phyloP scores from a whole-genome alignment of 352 stramenopile species.

The Globisporangium polare region DNA sequence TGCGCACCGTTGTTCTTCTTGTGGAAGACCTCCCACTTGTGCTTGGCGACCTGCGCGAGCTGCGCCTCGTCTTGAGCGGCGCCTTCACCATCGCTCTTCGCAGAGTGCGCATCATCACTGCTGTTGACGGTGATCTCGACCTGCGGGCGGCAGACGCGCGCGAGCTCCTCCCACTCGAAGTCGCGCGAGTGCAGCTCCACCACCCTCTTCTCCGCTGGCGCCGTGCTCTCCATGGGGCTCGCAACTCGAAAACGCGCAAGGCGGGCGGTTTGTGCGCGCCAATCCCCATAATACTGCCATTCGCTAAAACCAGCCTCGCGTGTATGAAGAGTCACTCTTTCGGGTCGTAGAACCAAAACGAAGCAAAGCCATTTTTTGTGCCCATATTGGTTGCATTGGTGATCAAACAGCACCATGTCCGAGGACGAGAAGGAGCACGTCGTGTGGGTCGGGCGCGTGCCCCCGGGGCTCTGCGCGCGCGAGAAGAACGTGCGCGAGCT shows the following conservation, averaged over 20 bases:
- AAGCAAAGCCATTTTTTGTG: too few relatives aligned
- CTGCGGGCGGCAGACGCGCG: slow-evolving; percentile 32
- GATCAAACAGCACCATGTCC: too few relatives aligned
- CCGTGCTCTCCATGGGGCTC: slow-evolving; percentile 2
- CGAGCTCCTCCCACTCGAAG: slow-evolving; percentile 75
- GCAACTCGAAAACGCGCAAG: background rate
- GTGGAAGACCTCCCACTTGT: slow-evolving; percentile 78
- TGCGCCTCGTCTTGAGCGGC: slow-evolving; percentile 15
- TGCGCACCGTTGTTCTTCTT: slow-evolving; percentile 60
- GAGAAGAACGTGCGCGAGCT: slow-evolving; percentile 40
- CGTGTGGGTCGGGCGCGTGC: slow-evolving; percentile 57
- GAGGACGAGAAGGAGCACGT: slow-evolving; percentile 15
- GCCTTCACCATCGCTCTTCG: background rate
- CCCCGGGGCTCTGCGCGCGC: slow-evolving; percentile 51
- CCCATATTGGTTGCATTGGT: too few relatives aligned
- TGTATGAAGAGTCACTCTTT: too few relatives aligned
- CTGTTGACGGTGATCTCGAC: slow-evolving; percentile 9
- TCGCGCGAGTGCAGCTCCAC: slow-evolving; percentile 75
- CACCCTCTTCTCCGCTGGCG: slow-evolving; percentile 15
- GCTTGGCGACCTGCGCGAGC: slow-evolving; percentile 50
- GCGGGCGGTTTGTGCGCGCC: too few relatives aligned
- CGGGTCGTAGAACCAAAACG: too few relatives aligned
- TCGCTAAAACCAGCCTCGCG: too few relatives aligned
- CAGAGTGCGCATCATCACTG: slow-evolving; percentile 1
- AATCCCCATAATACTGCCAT: background rate